Base-by-base conservation (phyloP, 2,329 filamentous ascomycete genomes). In the Monilinia fructicola region DNA sequence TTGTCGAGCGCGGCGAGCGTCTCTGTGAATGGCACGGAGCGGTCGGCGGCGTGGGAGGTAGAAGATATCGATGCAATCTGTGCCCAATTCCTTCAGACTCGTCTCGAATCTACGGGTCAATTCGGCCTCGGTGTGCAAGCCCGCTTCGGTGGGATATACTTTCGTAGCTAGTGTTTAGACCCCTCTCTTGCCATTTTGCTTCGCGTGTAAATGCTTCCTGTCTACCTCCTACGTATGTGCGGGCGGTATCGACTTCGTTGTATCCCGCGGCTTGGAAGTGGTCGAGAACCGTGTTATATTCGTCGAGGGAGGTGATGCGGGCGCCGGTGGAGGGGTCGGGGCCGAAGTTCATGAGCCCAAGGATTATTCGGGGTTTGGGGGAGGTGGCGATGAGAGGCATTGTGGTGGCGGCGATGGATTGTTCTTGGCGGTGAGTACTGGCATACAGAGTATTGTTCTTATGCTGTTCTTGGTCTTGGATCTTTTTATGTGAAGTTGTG, bases 291-390 rank as follows among this genome's bases (percentile, higher is more conserved):
- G 85, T 85, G 72, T 88, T 90, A 80, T 89, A 92, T 54, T 90
- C 88, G 67, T 86, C 77, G 2, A 83, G 42, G 65, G 82, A 80
- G 12, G 90, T 93, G 74, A 96, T 87, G 55, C 92, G 87, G 54
- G 89, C 91, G 46, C 90, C 91, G 16, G 78, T 75, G 50, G 75
- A 72, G 67, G 83, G 82, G 67, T 86, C 84, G 2, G 90, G 87
- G 40, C 90, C 90, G 80, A 92, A 93, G 75, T 90, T 93, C 92
- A 96, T 95, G 65, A 93, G 83, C 71, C 92, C 92, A 50, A 96
- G 87, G 81, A 96, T 92, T 73, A 92, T 82, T 67, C 73, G 68
- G 70, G 88, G 84, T 72, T 87, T 89, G 65, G 78, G 78, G 46
- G 59, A 67, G 5, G 46, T 69, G 12, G 68, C 61, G 46, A 74